A percentile compares a stretch with the other conserved stretches of the same genome.
Conservation (phyloP, 495 filamentous ascomycete species). For the Aspergillus avenaceus region DNA sequence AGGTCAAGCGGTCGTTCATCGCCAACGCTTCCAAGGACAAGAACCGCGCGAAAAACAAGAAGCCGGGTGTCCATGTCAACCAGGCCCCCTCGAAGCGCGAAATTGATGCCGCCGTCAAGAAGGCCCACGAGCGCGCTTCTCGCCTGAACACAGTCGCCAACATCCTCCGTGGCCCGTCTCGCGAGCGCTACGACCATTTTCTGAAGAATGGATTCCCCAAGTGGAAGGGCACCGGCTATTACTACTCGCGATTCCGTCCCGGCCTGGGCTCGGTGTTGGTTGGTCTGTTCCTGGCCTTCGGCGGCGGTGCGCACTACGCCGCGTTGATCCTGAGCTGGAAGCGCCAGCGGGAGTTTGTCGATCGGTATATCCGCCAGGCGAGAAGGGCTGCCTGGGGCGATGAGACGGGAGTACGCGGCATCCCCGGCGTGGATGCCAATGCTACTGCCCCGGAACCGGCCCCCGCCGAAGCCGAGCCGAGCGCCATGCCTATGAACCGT, state of each 20-base stretch:
- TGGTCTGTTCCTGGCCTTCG: constrained; percentile 79
- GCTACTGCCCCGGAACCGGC: constrained; percentile 32
- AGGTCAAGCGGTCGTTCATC: constrained; percentile 78
- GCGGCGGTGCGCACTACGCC: constrained; percentile 80
- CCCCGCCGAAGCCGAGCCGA: constrained; percentile 33
- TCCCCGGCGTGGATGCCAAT: constrained; percentile 59
- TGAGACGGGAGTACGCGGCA: constrained; percentile 58
- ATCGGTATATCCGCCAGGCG: constrained; percentile 86
- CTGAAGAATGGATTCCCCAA: constrained; percentile 87
- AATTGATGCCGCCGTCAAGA: constrained; percentile 69
- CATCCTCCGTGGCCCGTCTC: constrained; percentile 71
- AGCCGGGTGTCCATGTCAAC: constrained; percentile 61
- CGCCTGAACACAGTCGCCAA: constrained; percentile 78
- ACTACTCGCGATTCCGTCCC: constrained; percentile 89
- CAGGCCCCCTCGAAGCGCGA: constrained; percentile 69
- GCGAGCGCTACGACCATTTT: constrained; percentile 95
- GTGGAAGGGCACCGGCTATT: constrained; percentile 97
- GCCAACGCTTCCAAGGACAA: constrained; percentile 66
- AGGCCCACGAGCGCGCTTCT: constrained; percentile 73
- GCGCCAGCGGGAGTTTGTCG: constrained; percentile 84
- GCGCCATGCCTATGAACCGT: constrained; percentile 67
- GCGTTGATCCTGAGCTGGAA: constrained; percentile 80
- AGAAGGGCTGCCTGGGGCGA: constrained; percentile 86
- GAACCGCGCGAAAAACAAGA: constrained; percentile 47
- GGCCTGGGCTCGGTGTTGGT: constrained; percentile 79